A percentile compares a stretch with the other conserved stretches of the same genome.
Evolutionary conservation across 371 early-diverging fungal genomes (phyloP).

Genomic region (Amoeboaphelidium protococcarum): DNA sequence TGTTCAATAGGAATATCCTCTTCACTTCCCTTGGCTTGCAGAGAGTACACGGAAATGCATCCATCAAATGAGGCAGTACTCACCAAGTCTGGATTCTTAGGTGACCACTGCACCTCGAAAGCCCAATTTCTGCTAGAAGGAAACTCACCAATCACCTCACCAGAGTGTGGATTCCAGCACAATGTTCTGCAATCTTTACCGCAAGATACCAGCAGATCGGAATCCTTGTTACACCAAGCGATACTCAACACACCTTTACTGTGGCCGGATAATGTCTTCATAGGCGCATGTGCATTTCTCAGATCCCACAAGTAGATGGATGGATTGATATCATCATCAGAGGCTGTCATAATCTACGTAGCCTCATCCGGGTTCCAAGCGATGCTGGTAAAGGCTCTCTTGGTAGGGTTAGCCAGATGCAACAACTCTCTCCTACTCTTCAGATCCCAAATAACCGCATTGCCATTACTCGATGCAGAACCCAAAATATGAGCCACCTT

Average conservation of each 20-base stretch:
- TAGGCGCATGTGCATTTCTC: constrained; percentile 69
- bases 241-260: constrained; percentile 56
- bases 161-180: constrained; percentile 59
- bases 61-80: constrained; percentile 69
- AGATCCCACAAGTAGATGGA: constrained; percentile 75
- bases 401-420: constrained; percentile 31
- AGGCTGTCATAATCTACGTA: constrained; percentile 72
- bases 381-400: constrained; percentile 48
- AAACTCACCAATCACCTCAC: constrained; percentile 36
- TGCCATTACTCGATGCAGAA: constrained; percentile 62
- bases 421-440: constrained; percentile 61
- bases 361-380: constrained; percentile 84
- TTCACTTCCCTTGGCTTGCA: constrained; percentile 19
- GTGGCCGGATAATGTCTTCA: constrained; percentile 43
- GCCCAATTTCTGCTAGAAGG: constrained; percentile 46
- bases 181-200: constrained; percentile 76
- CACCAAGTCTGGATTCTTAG: constrained; percentile 62
- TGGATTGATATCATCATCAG: constrained; percentile 67
- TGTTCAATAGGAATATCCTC: constrained; percentile 3
- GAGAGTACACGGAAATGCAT: constrained; percentile 47
- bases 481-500: constrained; percentile 79
- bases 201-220: constrained; percentile 54
- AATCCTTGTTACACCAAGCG: constrained; percentile 77
- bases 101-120: constrained; percentile 78
- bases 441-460: constrained; percentile 85